A percentile compares a stretch with the other conserved stretches of the same genome.
These are phyloP conservation scores for Penicillium verrucosum DNA, from an alignment of 2,329 filamentous ascomycete species.

Conservation along the genomic window DNA sequence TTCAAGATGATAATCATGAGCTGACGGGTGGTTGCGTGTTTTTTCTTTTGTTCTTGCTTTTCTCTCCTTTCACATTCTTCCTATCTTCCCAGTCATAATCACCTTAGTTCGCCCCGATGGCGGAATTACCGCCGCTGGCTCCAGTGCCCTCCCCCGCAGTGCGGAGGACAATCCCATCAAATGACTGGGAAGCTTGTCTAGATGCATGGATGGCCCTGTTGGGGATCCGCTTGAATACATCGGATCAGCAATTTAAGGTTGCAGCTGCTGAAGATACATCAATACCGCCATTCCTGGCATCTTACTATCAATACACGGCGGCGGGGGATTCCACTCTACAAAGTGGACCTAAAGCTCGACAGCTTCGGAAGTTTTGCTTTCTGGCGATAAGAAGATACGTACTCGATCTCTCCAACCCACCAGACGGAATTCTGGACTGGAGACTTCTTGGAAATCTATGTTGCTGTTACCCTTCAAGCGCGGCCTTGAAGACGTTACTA, in stretches of 20 bases:
- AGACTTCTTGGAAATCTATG: conserved; percentile 66
- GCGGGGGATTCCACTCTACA: conserved; percentile 33
- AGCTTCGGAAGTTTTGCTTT: conserved; percentile 63
- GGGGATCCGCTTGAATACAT: conserved; percentile 61
- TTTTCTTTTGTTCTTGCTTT: conserved; percentile 9
- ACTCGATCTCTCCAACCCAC: conserved; percentile 44
- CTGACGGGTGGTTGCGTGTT: conserved; percentile 1
- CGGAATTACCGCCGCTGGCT: conserved; percentile 67
- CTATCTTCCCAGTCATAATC: conserved; percentile 2
- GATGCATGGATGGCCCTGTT: conserved; percentile 71
- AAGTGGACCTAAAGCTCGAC: conserved; percentile 38
- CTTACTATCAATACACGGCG: conserved; percentile 59
- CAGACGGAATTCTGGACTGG: conserved; percentile 57
- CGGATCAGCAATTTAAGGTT: conserved; percentile 54
- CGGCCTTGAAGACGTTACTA: conserved; percentile 53
- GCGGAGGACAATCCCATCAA: conserved; percentile 61
- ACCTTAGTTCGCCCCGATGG: conserved; percentile 23
- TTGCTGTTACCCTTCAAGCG: conserved; percentile 63
- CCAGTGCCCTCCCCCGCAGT: conserved; percentile 70
- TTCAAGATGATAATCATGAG: conserved; percentile 4
- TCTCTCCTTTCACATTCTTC: not conserved
- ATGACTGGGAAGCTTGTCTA: conserved; percentile 75
- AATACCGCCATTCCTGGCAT: conserved; percentile 60
- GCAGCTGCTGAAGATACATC: conserved; percentile 57
- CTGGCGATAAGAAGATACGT: conserved; percentile 60